These are phyloP conservation scores for Capsicum rhomboideum DNA, from an alignment of 257 asterid genomes.

Conservation along the genomic window DNA sequence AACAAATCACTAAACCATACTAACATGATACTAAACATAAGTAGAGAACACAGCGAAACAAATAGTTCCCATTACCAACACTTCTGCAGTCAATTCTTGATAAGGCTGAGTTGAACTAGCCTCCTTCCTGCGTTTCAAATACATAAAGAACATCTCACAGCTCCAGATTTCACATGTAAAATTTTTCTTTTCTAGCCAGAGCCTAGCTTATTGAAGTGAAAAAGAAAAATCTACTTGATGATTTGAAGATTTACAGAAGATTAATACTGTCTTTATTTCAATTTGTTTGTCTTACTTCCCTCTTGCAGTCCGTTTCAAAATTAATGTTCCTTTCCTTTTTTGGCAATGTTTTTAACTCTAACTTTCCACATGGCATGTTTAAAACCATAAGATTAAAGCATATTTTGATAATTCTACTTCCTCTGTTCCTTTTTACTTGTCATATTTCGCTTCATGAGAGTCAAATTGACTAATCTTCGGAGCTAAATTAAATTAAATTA, in stretches of 20 bases:
- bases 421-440: no score
- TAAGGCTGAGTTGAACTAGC: constrained; percentile 38
- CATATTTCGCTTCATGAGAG: no score
- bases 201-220: not conserved
- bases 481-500: no score
- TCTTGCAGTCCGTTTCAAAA: no score
- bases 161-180: not conserved
- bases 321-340: no score
- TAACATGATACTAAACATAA: not conserved
- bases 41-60: not conserved
- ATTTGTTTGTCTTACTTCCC: no score
- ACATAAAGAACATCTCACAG: not conserved
- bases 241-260: not conserved
- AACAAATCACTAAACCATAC: not conserved
- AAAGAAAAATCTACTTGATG: not conserved
- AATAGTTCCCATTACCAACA: constrained; percentile 37
- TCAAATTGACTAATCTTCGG: no score
- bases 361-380: no score
- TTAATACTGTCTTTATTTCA: not conserved
- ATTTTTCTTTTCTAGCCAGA: not conserved
- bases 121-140: constrained; percentile 50
- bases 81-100: constrained; percentile 52
- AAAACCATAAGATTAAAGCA: no score
- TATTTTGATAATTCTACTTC: no score
- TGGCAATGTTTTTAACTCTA: no score